Evolutionary conservation across 768 basidiomycete genomes (phyloP).

Genomic region (Boletus sp.): DNA sequence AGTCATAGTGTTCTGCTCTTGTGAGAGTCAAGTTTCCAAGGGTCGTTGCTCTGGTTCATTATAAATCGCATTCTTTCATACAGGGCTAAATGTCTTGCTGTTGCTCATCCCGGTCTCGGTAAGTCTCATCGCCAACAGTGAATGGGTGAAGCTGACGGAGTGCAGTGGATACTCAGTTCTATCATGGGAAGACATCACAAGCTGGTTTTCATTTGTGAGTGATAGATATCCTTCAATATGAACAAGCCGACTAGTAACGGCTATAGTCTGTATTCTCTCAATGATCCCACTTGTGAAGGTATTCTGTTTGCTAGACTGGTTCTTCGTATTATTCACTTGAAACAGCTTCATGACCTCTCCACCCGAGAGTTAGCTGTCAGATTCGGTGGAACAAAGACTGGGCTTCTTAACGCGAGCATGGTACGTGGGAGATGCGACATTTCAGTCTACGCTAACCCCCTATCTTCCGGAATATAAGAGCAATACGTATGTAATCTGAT

Average conservation of each 20-base stretch:
- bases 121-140: slow-evolving; percentile 20
- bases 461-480: slow-evolving; percentile 40
- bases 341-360: slow-evolving; percentile 71
- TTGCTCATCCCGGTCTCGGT: slow-evolving; percentile 68
- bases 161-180: slow-evolving; percentile 55
- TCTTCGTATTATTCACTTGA: slow-evolving; percentile 3
- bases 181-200: slow-evolving; percentile 46
- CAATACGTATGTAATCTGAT: slow-evolving; percentile 52
- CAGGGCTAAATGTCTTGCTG: slow-evolving; percentile 71
- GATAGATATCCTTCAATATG: not conserved
- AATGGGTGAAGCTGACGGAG: not conserved
- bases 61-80: not conserved
- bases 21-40: slow-evolving; percentile 34
- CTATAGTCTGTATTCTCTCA: slow-evolving; percentile 58
- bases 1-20: slow-evolving; percentile 52
- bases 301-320: not conserved
- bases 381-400: slow-evolving; percentile 73
- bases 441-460: slow-evolving; percentile 1
- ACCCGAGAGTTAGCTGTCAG: slow-evolving; percentile 71
- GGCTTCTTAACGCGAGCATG: slow-evolving; percentile 78
- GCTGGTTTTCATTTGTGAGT: slow-evolving; percentile 61
- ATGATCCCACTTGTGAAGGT: slow-evolving; percentile 81
- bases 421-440: slow-evolving; percentile 35
- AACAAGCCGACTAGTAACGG: not conserved
- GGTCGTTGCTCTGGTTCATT: not conserved